Evolutionary conservation across 108 stramenopile species (phyloP).

Genomic region (Licmophora abbreviata): DNA sequence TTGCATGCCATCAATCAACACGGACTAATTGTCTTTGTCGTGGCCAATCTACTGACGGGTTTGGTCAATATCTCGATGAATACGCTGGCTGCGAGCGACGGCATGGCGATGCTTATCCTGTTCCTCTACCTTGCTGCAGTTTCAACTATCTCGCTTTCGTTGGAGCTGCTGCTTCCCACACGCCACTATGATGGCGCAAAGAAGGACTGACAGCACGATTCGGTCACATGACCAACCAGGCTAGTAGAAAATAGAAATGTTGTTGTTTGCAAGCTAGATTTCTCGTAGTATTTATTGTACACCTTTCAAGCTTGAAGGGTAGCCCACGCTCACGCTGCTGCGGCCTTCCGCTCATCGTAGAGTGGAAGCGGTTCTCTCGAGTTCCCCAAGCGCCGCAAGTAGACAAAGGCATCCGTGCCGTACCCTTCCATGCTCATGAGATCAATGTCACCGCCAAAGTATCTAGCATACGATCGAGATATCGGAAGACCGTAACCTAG

Average conservation of each 20-base stretch:
- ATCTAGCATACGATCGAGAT: slow-evolving; percentile 70
- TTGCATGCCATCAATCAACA: slow-evolving; percentile 60
- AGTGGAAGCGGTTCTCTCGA: slow-evolving; percentile 80
- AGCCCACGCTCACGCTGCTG: no score
- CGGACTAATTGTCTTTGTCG: slow-evolving; percentile 77
- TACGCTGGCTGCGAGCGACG: slow-evolving; percentile 58
- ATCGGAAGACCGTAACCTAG: slow-evolving; percentile 92
- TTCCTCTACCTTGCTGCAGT: slow-evolving; percentile 48
- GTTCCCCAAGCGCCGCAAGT: slow-evolving; percentile 79
- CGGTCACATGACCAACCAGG: not conserved
- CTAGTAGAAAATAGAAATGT: not conserved
- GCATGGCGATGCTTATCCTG: slow-evolving; percentile 41
- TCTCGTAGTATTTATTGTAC: not conserved
- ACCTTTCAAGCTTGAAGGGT: not conserved
- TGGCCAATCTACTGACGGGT: slow-evolving; percentile 85
- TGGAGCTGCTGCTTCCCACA: slow-evolving; percentile 6
- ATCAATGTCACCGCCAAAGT: slow-evolving; percentile 87
- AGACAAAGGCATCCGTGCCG: slow-evolving; percentile 98
- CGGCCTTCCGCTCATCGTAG: no score
- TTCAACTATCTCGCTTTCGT: slow-evolving; percentile 24
- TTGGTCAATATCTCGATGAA: slow-evolving; percentile 75
- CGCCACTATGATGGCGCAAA: no score
- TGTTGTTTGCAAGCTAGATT: no score
- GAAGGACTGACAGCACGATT: not conserved
- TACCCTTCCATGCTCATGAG: slow-evolving; percentile 95